Base-by-base conservation (phyloP, 306 rosid genomes). In the Biancaea sappan region DNA sequence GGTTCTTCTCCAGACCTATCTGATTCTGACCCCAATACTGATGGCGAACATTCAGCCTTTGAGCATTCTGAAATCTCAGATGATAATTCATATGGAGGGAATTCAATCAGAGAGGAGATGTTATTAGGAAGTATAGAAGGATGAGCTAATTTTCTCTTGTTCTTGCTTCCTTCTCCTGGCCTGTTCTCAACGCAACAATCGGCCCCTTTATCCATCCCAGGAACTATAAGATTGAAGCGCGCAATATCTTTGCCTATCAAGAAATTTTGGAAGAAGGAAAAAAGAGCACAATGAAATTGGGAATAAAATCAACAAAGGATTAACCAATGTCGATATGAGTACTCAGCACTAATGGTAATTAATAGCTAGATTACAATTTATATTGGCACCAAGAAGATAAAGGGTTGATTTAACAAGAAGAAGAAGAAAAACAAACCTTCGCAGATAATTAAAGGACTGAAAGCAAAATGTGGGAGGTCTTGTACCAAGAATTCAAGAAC, bases 61-160 rank as follows among this genome's bases (percentile, higher is more conserved):
- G 29, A 26, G 69, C 26, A 21, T 67, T 53, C 69, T 2, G 73
- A 48, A 60, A 21, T 31, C 6, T 46, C 67, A 0, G 48, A 53
- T 28, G 77, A 26, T 56, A 66, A 54, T 35, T 67, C 83, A 43
- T 75, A 50, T 31, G 18, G 64, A 57, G 77, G 81, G 52, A 79
- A 70, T 69, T 75, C 84, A 50, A 12, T 24, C 66, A 78, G 11
- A 58, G 78, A 31, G 4, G 71, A 43, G 2, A 10, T 19, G 67
- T 60, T 38, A 43, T 24, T 19, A 24, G 78, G 59, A 67, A 61
- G 41, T 13, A 25, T 3, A 52, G 74, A 37, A 74, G 75, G 78
- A 60, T 73, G 79, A 71, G 43, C 53, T 74, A 59, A 53, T 70
- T 83, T 81, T 47, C 84, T 76, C 84, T 67, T 77, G 78, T 78